These are phyloP conservation scores for Chernovozyma aurita DNA, from an alignment of 1,139 yeast species.

Conservation along the genomic window DNA sequence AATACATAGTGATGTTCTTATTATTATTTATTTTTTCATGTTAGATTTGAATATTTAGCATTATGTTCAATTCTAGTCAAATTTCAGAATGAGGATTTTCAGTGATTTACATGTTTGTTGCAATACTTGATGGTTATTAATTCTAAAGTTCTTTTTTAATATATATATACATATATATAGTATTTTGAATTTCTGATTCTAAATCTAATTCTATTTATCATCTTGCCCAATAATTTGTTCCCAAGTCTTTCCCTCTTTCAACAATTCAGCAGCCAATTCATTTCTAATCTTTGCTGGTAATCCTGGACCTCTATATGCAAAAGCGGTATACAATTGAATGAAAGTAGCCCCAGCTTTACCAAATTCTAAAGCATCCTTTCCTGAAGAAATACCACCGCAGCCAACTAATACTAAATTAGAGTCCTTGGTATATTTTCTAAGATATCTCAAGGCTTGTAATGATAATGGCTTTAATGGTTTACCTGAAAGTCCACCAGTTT, in stretches of 20 bases:
- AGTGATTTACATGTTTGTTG: too few species aligned
- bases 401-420: constrained; percentile 74
- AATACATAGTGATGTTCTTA: too few species aligned
- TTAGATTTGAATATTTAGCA: too few species aligned
- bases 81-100: too few species aligned
- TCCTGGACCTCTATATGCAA: constrained; percentile 93
- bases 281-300: constrained; percentile 73
- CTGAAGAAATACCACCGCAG: constrained; percentile 87
- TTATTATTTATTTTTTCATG: too few species aligned
- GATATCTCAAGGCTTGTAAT: constrained; percentile 60
- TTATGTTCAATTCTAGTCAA: too few species aligned
- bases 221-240: constrained; percentile 64
- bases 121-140: too few species aligned
- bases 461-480: constrained; percentile 83
- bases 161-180: too few species aligned
- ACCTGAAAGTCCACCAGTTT: constrained; percentile 90
- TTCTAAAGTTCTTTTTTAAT: too few species aligned
- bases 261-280: constrained; percentile 64
- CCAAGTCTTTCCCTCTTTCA: constrained; percentile 81
- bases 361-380: constrained; percentile 85
- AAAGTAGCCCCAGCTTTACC: constrained; percentile 92
- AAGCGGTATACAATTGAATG: constrained; percentile 81
- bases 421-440: constrained; percentile 74
- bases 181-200: too few species aligned
- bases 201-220: constrained; percentile 22